Evolutionary conservation across 2,329 filamentous ascomycete genomes (phyloP).

Genomic region (Lizonia empirigonia): DNA sequence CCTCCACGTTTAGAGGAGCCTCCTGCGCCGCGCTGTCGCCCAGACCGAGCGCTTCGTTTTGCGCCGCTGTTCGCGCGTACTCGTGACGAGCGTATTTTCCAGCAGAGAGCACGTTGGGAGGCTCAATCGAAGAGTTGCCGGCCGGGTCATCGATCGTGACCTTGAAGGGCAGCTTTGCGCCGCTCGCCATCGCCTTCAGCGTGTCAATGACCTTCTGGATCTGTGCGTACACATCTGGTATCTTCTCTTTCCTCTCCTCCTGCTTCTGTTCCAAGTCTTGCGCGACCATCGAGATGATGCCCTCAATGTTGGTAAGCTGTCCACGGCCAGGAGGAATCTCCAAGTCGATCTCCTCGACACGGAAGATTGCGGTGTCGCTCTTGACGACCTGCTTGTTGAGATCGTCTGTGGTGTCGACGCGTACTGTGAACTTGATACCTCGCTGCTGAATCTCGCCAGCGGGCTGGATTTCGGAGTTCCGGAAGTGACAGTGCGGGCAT

Average conservation of each 20-base stretch:
- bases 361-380: constrained; percentile 83
- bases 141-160: constrained; percentile 87
- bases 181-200: constrained; percentile 76
- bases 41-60: constrained; percentile 86
- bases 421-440: constrained; percentile 82
- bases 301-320: constrained; percentile 92
- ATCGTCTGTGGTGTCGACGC: constrained; percentile 73
- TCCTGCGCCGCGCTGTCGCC: constrained; percentile 52
- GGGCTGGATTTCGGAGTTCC: constrained; percentile 92
- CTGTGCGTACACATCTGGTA: constrained; percentile 79
- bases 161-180: constrained; percentile 83
- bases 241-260: constrained; percentile 75
- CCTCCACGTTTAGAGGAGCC: constrained; percentile 39
- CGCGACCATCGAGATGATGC: constrained; percentile 77
- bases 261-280: constrained; percentile 84
- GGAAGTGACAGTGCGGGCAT: constrained; percentile 86
- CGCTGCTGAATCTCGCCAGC: constrained; percentile 91
- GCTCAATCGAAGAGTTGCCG: constrained; percentile 96
- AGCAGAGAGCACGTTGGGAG: constrained; percentile 74
- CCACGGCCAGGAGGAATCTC: constrained; percentile 91
- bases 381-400: constrained; percentile 89
- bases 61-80: constrained; percentile 79
- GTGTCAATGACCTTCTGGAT: constrained; percentile 76
- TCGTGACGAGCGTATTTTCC: constrained; percentile 89
- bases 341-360: constrained; percentile 88